Evolutionary conservation across 305 asterid species (phyloP).

Genomic region (Solanum hybrid): DNA sequence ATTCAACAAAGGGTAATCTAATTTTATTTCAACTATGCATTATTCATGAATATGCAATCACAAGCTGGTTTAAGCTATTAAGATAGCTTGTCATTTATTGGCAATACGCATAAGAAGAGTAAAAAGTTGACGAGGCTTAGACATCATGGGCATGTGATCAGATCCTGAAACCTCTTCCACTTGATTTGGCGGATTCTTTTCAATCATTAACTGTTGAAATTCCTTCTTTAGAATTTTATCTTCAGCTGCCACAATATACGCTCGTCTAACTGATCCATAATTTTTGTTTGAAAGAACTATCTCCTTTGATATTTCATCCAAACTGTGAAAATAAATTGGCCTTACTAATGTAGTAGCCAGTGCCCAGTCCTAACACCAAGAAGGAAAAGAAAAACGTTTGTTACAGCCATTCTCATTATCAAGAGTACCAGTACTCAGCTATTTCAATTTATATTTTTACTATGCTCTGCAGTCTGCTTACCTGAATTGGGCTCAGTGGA

Average conservation of each 20-base stretch:
- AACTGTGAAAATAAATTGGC: conserved; percentile 25
- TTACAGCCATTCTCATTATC: neutral
- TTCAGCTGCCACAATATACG: conserved; percentile 21
- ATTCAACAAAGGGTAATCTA: neutral
- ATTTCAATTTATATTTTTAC: neutral
- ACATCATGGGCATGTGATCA: conserved; percentile 62
- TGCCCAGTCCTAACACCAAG: conserved; percentile 29
- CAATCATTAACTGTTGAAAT: conserved; percentile 36
- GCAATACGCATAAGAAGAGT: conserved; percentile 26
- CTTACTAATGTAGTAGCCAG: conserved; percentile 38
- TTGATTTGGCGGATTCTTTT: conserved; percentile 24
- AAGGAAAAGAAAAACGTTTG: neutral
- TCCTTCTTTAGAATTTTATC: conserved; percentile 24
- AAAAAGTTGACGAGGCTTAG: conserved; percentile 29
- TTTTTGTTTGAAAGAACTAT: conserved; percentile 26
- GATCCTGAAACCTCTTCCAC: conserved; percentile 30
- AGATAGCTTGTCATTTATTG: neutral
- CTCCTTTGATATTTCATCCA: conserved; percentile 25
- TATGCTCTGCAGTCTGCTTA: neutral
- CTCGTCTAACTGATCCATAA: conserved; percentile 44
- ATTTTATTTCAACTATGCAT: neutral
- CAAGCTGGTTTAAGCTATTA: neutral
- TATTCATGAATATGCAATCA: neutral
- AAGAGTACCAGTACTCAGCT: neutral
- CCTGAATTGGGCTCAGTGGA: conserved; percentile 13